phyloP scores from a whole-genome alignment of 805 yeast genomes.

The Kuraishia piskuri region DNA sequence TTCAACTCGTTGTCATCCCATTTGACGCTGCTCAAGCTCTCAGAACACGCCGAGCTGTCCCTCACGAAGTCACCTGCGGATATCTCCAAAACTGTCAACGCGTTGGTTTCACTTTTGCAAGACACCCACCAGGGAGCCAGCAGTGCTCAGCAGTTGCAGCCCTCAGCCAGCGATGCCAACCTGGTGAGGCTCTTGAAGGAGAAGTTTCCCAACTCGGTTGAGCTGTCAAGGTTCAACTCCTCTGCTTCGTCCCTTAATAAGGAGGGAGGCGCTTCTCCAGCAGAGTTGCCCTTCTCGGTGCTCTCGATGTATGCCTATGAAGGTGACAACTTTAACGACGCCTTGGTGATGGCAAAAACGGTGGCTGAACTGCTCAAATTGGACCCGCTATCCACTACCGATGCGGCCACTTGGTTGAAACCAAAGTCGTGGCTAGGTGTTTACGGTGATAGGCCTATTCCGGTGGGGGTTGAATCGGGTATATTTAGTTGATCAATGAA shows the following conservation, averaged over 20 bases:
- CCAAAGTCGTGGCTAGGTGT: constrained; percentile 84
- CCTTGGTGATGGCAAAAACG: constrained; percentile 38
- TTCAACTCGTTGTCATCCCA: constrained; percentile 13
- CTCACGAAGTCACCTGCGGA: constrained; percentile 6
- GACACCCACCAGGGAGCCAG: neutral
- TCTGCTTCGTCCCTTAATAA: constrained; percentile 1
- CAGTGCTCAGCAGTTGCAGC: neutral
- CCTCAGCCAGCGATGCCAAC: constrained; percentile 4
- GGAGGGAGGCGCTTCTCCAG: neutral
- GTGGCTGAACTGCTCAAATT: constrained; percentile 18
- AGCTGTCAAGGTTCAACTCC: constrained; percentile 7
- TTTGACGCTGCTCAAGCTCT: constrained; percentile 12
- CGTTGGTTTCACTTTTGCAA: constrained; percentile 1
- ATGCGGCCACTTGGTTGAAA: constrained; percentile 24
- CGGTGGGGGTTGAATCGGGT: constrained; percentile 69
- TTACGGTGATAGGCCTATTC: constrained; percentile 66
- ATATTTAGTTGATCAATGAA: constrained; percentile 39
- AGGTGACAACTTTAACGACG: constrained; percentile 82
- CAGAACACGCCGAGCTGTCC: constrained; percentile 5
- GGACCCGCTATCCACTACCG: neutral
- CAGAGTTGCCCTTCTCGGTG: constrained; percentile 6
- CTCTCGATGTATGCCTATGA: constrained; percentile 60
- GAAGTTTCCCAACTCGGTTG: constrained; percentile 9
- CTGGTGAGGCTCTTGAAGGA: constrained; percentile 5
- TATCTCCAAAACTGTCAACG: constrained; percentile 7